These are phyloP conservation scores for Debaryomyces maramus DNA, from an alignment of 805 yeast genomes.

Conservation along the genomic window DNA sequence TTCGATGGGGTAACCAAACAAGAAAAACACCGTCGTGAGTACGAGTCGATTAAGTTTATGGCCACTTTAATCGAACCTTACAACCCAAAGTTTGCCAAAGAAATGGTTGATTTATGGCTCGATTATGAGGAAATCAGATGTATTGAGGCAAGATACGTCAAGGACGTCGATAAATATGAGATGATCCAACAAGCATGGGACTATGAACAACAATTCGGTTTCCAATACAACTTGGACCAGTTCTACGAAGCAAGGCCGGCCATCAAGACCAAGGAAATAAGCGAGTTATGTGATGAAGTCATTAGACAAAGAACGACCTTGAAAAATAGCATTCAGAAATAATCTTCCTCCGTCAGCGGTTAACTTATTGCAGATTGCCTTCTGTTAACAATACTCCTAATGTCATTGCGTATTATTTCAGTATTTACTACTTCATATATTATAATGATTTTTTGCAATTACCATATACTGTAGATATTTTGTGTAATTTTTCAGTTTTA, in stretches of 20 bases:
- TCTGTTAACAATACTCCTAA: no score
- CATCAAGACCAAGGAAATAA: slow-evolving; percentile 72
- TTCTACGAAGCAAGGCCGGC: slow-evolving; percentile 62
- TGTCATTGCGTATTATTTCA: no score
- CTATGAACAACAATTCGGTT: slow-evolving; percentile 69
- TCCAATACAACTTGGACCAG: slow-evolving; percentile 60
- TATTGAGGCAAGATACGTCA: slow-evolving; percentile 83
- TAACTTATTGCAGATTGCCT: no score
- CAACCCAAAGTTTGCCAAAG: slow-evolving; percentile 59
- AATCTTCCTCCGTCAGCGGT: no score
- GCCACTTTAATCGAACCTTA: slow-evolving; percentile 62
- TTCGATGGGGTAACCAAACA: slow-evolving; percentile 65
- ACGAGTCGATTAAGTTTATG: slow-evolving; percentile 66
- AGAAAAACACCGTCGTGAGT: slow-evolving; percentile 85
- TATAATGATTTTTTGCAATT: no score
- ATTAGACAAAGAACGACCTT: slow-evolving; percentile 21
- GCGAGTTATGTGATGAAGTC: slow-evolving; percentile 60
- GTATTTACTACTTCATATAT: no score
- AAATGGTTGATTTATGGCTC: slow-evolving; percentile 72
- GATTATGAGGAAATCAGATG: slow-evolving; percentile 86
- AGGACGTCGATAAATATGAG: slow-evolving; percentile 92
- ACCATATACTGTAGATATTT: no score
- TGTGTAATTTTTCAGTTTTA: no score
- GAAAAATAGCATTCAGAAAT: no score
- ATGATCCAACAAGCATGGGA: slow-evolving; percentile 80